Evolutionary conservation across 345 rosid genomes (phyloP).

Genomic region (Eucalyptus polybractea): DNA sequence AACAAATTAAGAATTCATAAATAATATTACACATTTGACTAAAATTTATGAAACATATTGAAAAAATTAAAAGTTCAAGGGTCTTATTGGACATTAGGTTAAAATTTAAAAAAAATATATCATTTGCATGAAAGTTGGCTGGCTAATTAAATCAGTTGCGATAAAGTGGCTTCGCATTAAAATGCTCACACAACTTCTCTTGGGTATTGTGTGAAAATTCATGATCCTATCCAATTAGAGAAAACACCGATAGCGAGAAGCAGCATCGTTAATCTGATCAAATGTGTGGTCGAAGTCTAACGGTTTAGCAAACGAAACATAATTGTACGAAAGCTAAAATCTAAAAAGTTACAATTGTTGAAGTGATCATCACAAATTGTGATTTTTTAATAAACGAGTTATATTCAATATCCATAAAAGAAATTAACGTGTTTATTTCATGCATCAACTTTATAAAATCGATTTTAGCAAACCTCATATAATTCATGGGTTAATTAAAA

Average conservation of each 20-base stretch:
- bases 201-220: not conserved
- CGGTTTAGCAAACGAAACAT: rapidly evolving
- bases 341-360: rapidly evolving
- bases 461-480: not conserved
- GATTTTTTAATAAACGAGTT: not conserved
- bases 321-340: not conserved
- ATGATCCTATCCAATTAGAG: not conserved
- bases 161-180: not conserved
- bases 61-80: too few relatives aligned
- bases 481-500: not conserved
- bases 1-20: rapidly evolving
- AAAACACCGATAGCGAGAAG: not conserved
- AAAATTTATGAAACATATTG: rapidly evolving
- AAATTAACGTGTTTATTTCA: rapidly evolving
- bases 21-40: rapidly evolving
- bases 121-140: rapidly evolving
- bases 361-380: not conserved
- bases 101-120: too few relatives aligned
- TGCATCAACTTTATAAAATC: not conserved
- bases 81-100: rapidly evolving
- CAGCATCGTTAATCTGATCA: not conserved
- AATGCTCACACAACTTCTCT: not conserved
- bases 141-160: rapidly evolving
- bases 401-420: not conserved
- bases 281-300: not conserved